phyloP scores from a whole-genome alignment of 495 filamentous ascomycete genomes.

The Staphylotrichum tortipilum region DNA sequence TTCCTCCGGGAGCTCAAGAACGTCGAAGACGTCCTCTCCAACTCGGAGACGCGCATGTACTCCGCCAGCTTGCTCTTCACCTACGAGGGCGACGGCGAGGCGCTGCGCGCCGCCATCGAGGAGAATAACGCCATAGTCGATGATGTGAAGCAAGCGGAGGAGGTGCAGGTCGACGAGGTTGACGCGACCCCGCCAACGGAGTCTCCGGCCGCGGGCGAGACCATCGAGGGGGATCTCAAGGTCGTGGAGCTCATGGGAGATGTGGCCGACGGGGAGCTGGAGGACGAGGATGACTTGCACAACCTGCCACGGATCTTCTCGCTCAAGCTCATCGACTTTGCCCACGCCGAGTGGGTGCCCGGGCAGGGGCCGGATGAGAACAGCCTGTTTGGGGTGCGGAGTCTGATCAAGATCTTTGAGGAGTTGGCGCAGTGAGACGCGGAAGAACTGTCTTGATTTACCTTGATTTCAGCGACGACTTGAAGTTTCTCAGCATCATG shows the following conservation, averaged over 20 bases:
- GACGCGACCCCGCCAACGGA: slow-evolving; percentile 24
- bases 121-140: slow-evolving; percentile 42
- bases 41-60: slow-evolving; percentile 86
- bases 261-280: slow-evolving; percentile 45
- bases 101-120: slow-evolving; percentile 57
- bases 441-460: not conserved
- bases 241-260: slow-evolving; percentile 16
- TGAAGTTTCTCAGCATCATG: no score
- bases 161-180: slow-evolving; percentile 3
- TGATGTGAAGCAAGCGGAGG: not conserved
- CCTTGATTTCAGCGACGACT: not conserved
- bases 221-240: slow-evolving; percentile 15
- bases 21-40: slow-evolving; percentile 57
- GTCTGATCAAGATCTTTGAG: slow-evolving; percentile 59
- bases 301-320: slow-evolving; percentile 64
- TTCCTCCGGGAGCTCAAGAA: slow-evolving; percentile 59
- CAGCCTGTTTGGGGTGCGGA: slow-evolving; percentile 64
- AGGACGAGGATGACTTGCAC: slow-evolving; percentile 59
- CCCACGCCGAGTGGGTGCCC: slow-evolving; percentile 81
- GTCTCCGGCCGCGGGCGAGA: no score
- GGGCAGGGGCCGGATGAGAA: slow-evolving; percentile 87
- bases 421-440: slow-evolving; percentile 40
- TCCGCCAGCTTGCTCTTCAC: slow-evolving; percentile 82
- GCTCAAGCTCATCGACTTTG: slow-evolving; percentile 93
- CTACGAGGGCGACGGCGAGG: slow-evolving; percentile 77